Percentiles rank a stretch among this genome's conserved stretches.
Evolutionary conservation across 495 filamentous ascomycete species (phyloP).

Genomic region (Pyrenopolyporus hunteri): DNA sequence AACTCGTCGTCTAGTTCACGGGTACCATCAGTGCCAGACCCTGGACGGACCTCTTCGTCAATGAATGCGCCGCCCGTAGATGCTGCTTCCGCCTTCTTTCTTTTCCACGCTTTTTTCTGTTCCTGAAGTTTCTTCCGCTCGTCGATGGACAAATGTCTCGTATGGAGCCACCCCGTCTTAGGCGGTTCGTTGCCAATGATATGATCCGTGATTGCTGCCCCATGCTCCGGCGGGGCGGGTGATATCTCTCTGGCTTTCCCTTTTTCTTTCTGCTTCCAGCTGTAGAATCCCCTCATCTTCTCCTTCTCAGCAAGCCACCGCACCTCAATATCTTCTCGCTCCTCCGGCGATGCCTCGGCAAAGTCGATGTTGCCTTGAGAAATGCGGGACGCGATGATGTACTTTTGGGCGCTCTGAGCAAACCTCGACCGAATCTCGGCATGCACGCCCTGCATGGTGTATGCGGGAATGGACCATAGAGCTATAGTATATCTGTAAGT

Average conservation of each 20-base stretch:
- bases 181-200: conserved; percentile 31
- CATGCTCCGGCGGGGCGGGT: conserved; percentile 16
- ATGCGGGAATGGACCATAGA: conserved; percentile 71
- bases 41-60: conserved; percentile 29
- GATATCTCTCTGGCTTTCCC: conserved; percentile 37
- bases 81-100: conserved; percentile 26
- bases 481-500: conserved; percentile 40
- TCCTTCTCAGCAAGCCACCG: conserved; percentile 62
- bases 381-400: conserved; percentile 74
- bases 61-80: conserved; percentile 41
- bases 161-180: conserved; percentile 50
- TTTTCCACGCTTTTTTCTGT: conserved; percentile 49
- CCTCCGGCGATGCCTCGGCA: conserved; percentile 51
- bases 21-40: conserved; percentile 11
- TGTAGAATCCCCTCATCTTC: conserved; percentile 56
- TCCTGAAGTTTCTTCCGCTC: conserved; percentile 58
- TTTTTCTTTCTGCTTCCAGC: conserved; percentile 49
- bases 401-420: conserved; percentile 67
- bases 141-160: conserved; percentile 46
- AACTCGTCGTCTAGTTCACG: conserved; percentile 58
- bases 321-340: conserved; percentile 62
- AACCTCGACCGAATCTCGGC: conserved; percentile 71
- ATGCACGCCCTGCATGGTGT: conserved; percentile 76
- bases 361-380: conserved; percentile 73
- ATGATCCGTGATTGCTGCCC: conserved; percentile 18